phyloP scores from a whole-genome alignment of 768 basidiomycete genomes.

The Rubroboletus pulcherrimus region DNA sequence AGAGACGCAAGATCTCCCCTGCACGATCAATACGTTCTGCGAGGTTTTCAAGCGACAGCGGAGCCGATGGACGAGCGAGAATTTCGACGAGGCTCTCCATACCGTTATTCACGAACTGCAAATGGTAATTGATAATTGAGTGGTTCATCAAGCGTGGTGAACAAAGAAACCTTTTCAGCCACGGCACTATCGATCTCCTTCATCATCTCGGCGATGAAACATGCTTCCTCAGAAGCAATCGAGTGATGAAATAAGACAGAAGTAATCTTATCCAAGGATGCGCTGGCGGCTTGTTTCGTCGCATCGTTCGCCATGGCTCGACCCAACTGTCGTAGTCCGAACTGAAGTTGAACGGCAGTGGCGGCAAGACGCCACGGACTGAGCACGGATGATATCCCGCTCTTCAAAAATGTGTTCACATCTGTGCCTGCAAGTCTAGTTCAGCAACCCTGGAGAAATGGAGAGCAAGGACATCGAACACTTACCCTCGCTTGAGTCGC shows the following conservation, averaged over 20 bases:
- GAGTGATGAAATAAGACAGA: conserved; percentile 67
- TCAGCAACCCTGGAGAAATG: background rate
- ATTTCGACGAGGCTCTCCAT: conserved; percentile 61
- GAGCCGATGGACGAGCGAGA: conserved; percentile 34
- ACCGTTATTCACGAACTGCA: conserved; percentile 73
- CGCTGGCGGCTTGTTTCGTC: conserved; percentile 48
- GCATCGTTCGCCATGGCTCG: conserved; percentile 59
- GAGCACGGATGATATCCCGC: conserved; percentile 61
- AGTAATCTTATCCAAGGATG: conserved; percentile 62
- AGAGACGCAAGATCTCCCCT: conserved; percentile 65
- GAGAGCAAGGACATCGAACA: background rate
- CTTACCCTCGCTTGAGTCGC: conserved; percentile 58
- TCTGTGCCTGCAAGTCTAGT: conserved; percentile 31
- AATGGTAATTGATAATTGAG: background rate
- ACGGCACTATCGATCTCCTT: conserved; percentile 63
- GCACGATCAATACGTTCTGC: conserved; percentile 47
- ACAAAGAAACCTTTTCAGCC: conserved; percentile 54
- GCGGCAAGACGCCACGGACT: conserved; percentile 84
- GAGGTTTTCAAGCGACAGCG: conserved; percentile 28
- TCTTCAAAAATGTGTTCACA: conserved; percentile 48
- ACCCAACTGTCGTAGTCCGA: conserved; percentile 70
- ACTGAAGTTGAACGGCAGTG: conserved; percentile 74
- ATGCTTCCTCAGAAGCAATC: conserved; percentile 75
- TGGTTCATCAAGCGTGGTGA: background rate
- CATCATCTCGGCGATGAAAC: conserved; percentile 80